A percentile compares a stretch with the other conserved stretches of the same genome.
phyloP scores from a whole-genome alignment of 768 basidiomycete species.

The Tylopilus plumbeoviolaceoides region DNA sequence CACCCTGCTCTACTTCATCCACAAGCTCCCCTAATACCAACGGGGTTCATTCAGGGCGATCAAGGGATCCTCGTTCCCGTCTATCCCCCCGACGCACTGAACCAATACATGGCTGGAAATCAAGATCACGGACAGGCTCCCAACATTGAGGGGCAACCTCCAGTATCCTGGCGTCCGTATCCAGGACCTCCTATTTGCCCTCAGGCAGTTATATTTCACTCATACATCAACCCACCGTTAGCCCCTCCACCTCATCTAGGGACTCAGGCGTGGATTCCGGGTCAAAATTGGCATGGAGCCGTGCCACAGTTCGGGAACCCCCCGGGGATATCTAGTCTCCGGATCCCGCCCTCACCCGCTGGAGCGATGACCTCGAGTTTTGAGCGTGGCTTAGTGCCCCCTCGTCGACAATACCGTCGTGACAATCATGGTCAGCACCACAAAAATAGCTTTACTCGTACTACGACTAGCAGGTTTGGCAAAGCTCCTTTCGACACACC shows the following conservation, averaged over 20 bases:
- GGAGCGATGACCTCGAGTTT: slow-evolving; percentile 15
- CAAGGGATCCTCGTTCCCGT: slow-evolving; percentile 69
- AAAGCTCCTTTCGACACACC: slow-evolving; percentile 14
- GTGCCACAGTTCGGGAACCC: slow-evolving; percentile 14
- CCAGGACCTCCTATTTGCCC: slow-evolving; percentile 31
- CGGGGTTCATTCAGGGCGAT: slow-evolving; percentile 69
- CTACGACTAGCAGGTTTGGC: slow-evolving; percentile 16
- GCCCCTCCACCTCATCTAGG: slow-evolving; percentile 17
- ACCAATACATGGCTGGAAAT: slow-evolving; percentile 59
- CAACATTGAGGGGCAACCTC: slow-evolving; percentile 26
- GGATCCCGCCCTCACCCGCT: slow-evolving; percentile 11
- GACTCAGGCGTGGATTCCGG: slow-evolving; percentile 25
- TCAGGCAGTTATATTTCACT: slow-evolving; percentile 29
- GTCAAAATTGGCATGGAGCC: slow-evolving; percentile 23
- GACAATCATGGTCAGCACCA: slow-evolving; percentile 27
- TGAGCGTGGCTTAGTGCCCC: slow-evolving; percentile 24
- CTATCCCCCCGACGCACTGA: slow-evolving; percentile 66
- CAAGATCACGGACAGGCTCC: slow-evolving; percentile 26
- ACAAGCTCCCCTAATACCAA: slow-evolving; percentile 58
- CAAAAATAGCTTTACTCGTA: slow-evolving; percentile 23
- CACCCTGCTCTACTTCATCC: slow-evolving; percentile 16
- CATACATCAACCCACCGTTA: slow-evolving; percentile 26
- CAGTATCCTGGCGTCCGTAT: slow-evolving; percentile 34
- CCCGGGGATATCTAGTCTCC: slow-evolving; percentile 14
- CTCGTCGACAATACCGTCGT: slow-evolving; percentile 32